Percentiles rank a stretch among this genome's conserved stretches.
phyloP scores from a whole-genome alignment of 495 filamentous ascomycete species.

The Podospora pseudocomata region DNA sequence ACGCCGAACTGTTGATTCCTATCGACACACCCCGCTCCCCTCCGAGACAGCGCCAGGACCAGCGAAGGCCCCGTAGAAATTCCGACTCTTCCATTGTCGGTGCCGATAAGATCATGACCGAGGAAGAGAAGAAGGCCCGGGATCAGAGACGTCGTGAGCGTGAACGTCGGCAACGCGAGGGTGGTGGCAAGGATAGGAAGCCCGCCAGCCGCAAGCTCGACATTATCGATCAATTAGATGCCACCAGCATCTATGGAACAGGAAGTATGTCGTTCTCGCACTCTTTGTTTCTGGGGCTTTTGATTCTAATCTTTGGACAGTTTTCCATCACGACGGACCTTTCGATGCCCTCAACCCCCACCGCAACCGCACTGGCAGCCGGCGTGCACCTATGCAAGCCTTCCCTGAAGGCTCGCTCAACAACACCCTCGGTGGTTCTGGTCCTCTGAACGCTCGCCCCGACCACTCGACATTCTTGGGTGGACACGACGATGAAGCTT shows the following conservation, averaged over 20 bases:
- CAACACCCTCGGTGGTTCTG: slow-evolving; percentile 84
- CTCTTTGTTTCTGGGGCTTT: neutral
- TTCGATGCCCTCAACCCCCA: slow-evolving; percentile 97
- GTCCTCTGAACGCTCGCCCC: slow-evolving; percentile 75
- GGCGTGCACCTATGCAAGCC: slow-evolving; percentile 90
- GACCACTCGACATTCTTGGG: slow-evolving; percentile 84
- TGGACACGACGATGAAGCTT: slow-evolving; percentile 71
- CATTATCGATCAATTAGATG: slow-evolving; percentile 96
- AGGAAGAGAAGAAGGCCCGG: slow-evolving; percentile 71
- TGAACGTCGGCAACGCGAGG: slow-evolving; percentile 62
- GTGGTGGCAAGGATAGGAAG: slow-evolving; percentile 49
- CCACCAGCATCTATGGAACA: slow-evolving; percentile 92
- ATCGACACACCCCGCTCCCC: slow-evolving; percentile 37
- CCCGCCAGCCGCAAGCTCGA: slow-evolving; percentile 67
- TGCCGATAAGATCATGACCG: slow-evolving; percentile 56
- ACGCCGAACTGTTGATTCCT: slow-evolving; percentile 31
- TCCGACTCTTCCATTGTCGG: slow-evolving; percentile 91
- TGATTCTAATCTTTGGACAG: slow-evolving; percentile 41
- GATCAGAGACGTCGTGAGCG: slow-evolving; percentile 71
- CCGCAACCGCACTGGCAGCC: slow-evolving; percentile 80
- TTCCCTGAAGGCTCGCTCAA: slow-evolving; percentile 90
- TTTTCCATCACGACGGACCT: slow-evolving; percentile 98
- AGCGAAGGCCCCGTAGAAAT: slow-evolving; percentile 70
- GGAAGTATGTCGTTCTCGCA: slow-evolving; percentile 63
- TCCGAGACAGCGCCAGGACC: slow-evolving; percentile 33